Evolutionary conservation across 1,284 basidiomycete species (phyloP).

Genomic region (Melampsora americana): DNA sequence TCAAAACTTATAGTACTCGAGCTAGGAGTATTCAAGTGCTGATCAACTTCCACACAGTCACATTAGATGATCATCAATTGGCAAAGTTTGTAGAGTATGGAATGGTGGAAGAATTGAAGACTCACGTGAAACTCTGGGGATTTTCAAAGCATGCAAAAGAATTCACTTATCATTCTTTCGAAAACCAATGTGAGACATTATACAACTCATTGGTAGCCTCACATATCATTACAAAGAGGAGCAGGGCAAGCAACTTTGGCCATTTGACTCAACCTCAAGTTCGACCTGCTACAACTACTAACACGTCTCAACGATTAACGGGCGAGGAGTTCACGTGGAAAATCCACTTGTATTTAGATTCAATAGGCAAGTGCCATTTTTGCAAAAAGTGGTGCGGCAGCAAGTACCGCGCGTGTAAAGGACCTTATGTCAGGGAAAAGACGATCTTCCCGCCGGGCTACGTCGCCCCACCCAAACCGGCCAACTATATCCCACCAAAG

Average conservation of each 20-base stretch:
- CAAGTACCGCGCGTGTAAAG: no score
- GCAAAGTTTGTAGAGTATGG: background rate
- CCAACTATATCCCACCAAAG: background rate
- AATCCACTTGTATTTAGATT: constrained; percentile 9
- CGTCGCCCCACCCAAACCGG: background rate
- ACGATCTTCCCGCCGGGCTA: constrained; percentile 1
- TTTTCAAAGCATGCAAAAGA: background rate
- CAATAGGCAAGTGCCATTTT: background rate
- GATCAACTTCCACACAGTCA: background rate
- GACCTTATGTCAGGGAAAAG: no score
- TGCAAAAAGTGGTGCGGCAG: constrained; percentile 15
- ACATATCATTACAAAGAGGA: background rate
- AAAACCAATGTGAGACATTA: background rate
- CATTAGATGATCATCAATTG: background rate
- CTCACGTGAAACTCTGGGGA: background rate
- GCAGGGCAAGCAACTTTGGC: no score
- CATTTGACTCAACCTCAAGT: no score
- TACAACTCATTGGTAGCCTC: background rate
- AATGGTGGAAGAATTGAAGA: background rate
- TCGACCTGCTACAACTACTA: no score
- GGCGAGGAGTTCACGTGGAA: constrained; percentile 11
- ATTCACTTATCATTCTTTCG: background rate
- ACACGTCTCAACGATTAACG: background rate
- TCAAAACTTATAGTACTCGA: constrained; percentile 8
- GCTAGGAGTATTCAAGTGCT: background rate